These are phyloP conservation scores for Coniochaeta ligniaria DNA, from an alignment of 2,329 filamentous ascomycete genomes.

Conservation along the genomic window DNA sequence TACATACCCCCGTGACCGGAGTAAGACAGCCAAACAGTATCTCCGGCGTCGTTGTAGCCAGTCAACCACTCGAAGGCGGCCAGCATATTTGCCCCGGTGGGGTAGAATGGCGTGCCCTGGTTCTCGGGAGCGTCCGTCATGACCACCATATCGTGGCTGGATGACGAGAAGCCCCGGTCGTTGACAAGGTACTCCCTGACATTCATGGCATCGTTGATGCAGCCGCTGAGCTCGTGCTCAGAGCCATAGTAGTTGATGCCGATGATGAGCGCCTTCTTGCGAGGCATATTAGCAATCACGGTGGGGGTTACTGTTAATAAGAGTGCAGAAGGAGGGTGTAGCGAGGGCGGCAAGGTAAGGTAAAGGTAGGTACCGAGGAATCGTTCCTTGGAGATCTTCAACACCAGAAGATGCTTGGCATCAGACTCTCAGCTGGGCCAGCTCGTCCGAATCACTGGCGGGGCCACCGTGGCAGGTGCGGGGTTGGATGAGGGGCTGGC, in stretches of 20 bases:
- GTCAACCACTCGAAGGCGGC: constrained; percentile 72
- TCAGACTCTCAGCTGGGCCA: not conserved
- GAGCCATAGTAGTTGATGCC: constrained; percentile 78
- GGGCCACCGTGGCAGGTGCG: not conserved
- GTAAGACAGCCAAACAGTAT: constrained; percentile 72
- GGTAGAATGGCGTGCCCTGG: constrained; percentile 63
- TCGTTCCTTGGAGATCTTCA: not conserved
- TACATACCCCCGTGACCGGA: constrained; percentile 26
- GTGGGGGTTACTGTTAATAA: constrained; percentile 1
- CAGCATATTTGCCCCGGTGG: constrained; percentile 67
- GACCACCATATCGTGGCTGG: constrained; percentile 67
- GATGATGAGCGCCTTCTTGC: constrained; percentile 54
- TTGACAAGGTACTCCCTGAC: constrained; percentile 64
- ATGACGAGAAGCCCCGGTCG: constrained; percentile 25
- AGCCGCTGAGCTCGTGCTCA: constrained; percentile 63
- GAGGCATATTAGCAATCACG: not conserved
- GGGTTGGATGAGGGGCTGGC: not conserved
- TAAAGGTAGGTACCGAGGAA: not conserved
- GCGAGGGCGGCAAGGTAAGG: not conserved
- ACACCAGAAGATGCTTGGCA: constrained; percentile 1
- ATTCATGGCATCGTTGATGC: constrained; percentile 77
- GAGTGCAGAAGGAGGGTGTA: not conserved
- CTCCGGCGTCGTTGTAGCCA: constrained; percentile 62
- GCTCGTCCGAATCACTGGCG: not conserved
- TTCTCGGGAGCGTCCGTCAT: constrained; percentile 77